phyloP scores from a whole-genome alignment of 495 filamentous ascomycete species.

The Cenococcum geophilum region DNA sequence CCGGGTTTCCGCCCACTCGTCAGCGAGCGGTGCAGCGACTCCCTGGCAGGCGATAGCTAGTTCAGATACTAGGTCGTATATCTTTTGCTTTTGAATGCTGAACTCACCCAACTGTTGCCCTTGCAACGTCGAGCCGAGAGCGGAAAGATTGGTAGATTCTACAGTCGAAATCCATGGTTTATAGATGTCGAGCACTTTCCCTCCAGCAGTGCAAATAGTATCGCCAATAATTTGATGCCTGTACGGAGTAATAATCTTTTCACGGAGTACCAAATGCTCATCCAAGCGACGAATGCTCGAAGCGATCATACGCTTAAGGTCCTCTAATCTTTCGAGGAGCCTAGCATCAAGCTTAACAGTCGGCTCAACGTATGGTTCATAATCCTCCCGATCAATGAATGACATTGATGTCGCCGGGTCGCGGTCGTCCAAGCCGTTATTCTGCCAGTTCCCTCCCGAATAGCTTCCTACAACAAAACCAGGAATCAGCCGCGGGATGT shows the following conservation, averaged over 20 bases:
- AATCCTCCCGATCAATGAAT: slow-evolving; percentile 73
- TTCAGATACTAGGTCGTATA: slow-evolving; percentile 90
- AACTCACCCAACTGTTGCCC: slow-evolving; percentile 86
- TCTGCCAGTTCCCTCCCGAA: slow-evolving; percentile 86
- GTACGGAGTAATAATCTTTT: slow-evolving; percentile 67
- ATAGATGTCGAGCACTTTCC: slow-evolving; percentile 76
- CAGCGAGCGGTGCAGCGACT: slow-evolving; percentile 78
- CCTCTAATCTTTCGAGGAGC: slow-evolving; percentile 76
- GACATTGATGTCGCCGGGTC: slow-evolving; percentile 65
- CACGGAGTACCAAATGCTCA: slow-evolving; percentile 66
- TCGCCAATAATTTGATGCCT: slow-evolving; percentile 70
- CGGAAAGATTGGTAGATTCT: slow-evolving; percentile 79
- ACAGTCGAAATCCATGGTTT: slow-evolving; percentile 80
- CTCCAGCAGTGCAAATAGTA: slow-evolving; percentile 63
- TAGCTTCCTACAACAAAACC: slow-evolving; percentile 83
- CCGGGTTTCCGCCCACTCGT: slow-evolving; percentile 91
- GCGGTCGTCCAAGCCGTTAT: slow-evolving; percentile 66
- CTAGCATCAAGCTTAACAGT: slow-evolving; percentile 64
- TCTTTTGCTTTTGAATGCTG: slow-evolving; percentile 77
- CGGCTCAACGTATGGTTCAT: slow-evolving; percentile 66
- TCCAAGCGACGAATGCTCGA: slow-evolving; percentile 79
- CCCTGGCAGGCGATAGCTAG: slow-evolving; percentile 79
- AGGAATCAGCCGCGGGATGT: slow-evolving; percentile 80
- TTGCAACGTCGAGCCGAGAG: slow-evolving; percentile 65
- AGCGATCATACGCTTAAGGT: slow-evolving; percentile 71